Percentiles rank a stretch among this genome's conserved stretches.
Evolutionary conservation across 1,284 basidiomycete species (phyloP).

Genomic region (Lignosus rhinocerotis): DNA sequence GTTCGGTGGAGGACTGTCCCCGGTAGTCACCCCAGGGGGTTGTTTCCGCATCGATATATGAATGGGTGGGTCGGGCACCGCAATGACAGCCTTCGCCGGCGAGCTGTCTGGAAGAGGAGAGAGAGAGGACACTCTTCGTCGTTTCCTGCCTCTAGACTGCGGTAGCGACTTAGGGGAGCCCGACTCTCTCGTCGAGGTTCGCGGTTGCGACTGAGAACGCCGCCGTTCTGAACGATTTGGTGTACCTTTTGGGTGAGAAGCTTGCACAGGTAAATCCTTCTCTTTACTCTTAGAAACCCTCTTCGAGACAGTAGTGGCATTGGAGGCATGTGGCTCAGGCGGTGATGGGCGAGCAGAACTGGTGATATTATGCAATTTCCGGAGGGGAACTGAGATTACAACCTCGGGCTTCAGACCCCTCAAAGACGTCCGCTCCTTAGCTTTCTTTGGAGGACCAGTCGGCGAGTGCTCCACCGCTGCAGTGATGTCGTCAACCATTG

Average conservation of each 20-base stretch:
- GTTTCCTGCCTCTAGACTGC: constrained; percentile 21
- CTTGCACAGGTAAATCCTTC: constrained; percentile 4
- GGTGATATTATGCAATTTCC: background rate
- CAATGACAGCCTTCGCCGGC: constrained; percentile 1
- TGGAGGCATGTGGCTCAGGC: constrained; percentile 3
- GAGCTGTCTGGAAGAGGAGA: constrained; percentile 17
- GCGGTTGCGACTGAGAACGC: constrained; percentile 5
- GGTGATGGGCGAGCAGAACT: background rate
- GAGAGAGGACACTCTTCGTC: constrained; percentile 26
- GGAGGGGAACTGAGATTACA: constrained; percentile 31
- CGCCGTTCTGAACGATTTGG: background rate
- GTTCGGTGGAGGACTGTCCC: constrained; percentile 9
- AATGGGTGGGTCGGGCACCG: background rate
- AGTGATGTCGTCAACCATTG: background rate
- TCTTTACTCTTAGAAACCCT: constrained; percentile 20
- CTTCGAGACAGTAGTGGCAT: background rate
- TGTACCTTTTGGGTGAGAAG: background rate
- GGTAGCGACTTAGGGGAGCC: constrained; percentile 8
- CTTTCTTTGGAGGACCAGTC: background rate
- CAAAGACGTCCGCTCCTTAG: constrained; percentile 19
- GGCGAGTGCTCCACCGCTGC: background rate
- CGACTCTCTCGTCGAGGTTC: constrained; percentile 10
- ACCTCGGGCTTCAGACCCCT: constrained; percentile 36
- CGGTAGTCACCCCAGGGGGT: background rate
- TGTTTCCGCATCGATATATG: background rate